These are phyloP conservation scores for Thelonectria olida DNA, from an alignment of 2,329 filamentous ascomycete species.

Conservation along the genomic window DNA sequence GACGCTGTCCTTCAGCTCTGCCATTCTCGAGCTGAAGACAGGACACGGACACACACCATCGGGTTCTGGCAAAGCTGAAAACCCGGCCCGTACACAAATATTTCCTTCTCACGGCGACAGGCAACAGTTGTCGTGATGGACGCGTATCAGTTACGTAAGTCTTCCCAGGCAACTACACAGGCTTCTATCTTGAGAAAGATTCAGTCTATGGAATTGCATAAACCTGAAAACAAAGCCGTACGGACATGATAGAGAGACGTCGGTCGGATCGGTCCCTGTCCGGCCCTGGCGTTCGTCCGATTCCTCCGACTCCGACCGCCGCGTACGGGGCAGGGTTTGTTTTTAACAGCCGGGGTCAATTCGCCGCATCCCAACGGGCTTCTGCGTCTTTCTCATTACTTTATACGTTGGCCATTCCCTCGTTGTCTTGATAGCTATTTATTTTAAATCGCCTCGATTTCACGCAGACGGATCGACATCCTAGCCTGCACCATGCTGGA, in stretches of 20 bases:
- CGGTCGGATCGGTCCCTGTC: not conserved
- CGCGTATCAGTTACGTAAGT: no score
- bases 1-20: no score
- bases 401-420: not conserved
- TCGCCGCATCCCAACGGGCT: not conserved
- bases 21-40: no score
- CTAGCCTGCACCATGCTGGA: slow-evolving; percentile 34
- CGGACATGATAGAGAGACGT: not conserved
- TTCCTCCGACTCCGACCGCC: not conserved
- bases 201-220: no score
- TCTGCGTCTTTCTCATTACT: not conserved
- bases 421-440: not conserved
- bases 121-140: no score
- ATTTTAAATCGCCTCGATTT: not conserved
- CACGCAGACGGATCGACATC: not conserved
- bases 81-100: no score
- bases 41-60: no score
- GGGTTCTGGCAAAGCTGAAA: no score
- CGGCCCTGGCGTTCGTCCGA: not conserved
- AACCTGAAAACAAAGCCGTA: no score
- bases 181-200: no score
- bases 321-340: not conserved
- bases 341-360: not conserved
- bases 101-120: no score
- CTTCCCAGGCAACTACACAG: no score